Base-by-base conservation (phyloP, 306 rosid species). In the Pterocarpus macrocarpus region DNA sequence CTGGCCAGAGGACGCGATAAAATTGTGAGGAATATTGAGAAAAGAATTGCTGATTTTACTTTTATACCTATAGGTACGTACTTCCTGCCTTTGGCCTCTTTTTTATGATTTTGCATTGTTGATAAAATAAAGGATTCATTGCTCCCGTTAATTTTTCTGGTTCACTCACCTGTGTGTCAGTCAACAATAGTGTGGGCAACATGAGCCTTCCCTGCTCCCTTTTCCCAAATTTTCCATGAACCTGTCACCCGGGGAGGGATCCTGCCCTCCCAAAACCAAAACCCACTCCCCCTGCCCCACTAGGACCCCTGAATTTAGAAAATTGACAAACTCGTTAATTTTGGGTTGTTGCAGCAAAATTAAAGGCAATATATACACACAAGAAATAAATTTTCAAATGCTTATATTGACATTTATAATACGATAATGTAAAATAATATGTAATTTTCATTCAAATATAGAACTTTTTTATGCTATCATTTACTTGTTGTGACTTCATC, bases 41-140 rank as follows among this genome's bases (percentile, higher is more conserved):
- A 88, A 82, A 91, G 87, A 81, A 90, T 96, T 73, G 91, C 99
- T 79, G 95, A 93, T 89, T 87, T 90, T 80, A 71, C 94, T 79
- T 92, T 92, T 85, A 74, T 96, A 85, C 98, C 99, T 8, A 65
- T 69, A 57, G 99, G 99, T 96, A 86, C 6, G 90, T 64, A 58
- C 50, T 86, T 86, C 58, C 38, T 56, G 14, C 47, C 67, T 22
- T 75, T 59, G 78, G 11, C 83, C 62, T 33, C 47, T 8, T 41
- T 9, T 85, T 65, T 34, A 53, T 59, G 71, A 50, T 35, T 89
- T 75, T 73, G 9, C 63, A 12, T 84, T 62, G 16, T 73, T 73
- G 41, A 77, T 77, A 53, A 67, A 53, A 32, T 44, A 13, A 41
- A 76, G 47, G 82, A 16, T 66, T 74, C 34, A 15, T 30, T 71